A percentile compares a stretch with the other conserved stretches of the same genome.
phyloP scores from a whole-genome alignment of 75 land plant genomes.

The Pseudotsuga menziesii region DNA sequence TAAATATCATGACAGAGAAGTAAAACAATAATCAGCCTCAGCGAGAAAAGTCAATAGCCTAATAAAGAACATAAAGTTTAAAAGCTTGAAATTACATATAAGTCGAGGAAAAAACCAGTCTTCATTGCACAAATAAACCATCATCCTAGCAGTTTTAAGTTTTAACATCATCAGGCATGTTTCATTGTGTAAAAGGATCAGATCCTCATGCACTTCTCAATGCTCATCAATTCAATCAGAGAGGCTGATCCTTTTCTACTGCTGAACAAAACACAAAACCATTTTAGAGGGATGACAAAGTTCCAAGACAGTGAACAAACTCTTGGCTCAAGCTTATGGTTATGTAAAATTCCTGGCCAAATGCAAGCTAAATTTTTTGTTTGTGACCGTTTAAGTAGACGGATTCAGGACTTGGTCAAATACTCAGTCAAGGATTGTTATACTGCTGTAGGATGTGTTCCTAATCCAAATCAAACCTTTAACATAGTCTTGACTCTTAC shows the following conservation, averaged over 20 bases:
- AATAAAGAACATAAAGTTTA: background rate
- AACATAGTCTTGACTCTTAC: no score
- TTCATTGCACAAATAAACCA: background rate
- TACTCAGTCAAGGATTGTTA: no score
- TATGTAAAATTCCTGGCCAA: no score
- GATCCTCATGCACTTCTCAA: background rate
- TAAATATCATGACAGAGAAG: constrained; percentile 5
- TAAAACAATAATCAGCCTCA: background rate
- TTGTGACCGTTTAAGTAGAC: no score
- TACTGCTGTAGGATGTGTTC: no score
- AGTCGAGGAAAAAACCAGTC: background rate
- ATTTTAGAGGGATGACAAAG: background rate
- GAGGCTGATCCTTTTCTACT: background rate
- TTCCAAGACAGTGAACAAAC: background rate
- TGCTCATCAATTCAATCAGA: no score
- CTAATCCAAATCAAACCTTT: no score
- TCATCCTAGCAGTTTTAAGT: no score
- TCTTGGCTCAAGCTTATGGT: background rate
- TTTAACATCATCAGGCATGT: no score
- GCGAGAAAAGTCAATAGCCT: no score
- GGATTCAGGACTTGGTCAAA: no score
- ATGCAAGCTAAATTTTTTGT: no score
- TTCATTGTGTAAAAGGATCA: background rate
- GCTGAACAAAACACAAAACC: background rate
- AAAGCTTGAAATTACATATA: background rate